Conservation (phyloP, 2,329 filamentous ascomycete species). For the Ceratocystis alfenasii region DNA sequence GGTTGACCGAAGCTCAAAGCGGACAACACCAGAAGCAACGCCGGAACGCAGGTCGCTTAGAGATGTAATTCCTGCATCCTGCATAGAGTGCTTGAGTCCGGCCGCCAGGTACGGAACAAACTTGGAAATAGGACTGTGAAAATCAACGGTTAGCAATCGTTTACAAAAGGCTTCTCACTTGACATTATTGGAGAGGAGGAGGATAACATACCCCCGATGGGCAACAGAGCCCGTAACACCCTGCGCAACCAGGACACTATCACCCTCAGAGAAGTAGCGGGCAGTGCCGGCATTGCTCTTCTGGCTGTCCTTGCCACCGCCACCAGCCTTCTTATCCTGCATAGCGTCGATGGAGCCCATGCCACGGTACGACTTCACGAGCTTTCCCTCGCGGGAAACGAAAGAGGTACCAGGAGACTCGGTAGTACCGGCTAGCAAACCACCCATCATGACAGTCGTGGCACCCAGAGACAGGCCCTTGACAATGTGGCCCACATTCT, state of each 20-base stretch:
- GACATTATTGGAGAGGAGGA: neutral
- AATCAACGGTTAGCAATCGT: slow-evolving; percentile 27
- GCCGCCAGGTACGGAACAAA: slow-evolving; percentile 93
- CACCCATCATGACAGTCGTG: slow-evolving; percentile 98
- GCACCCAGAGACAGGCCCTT: slow-evolving; percentile 93
- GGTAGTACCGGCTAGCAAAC: slow-evolving; percentile 89
- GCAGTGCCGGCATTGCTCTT: slow-evolving; percentile 90
- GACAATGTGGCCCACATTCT: slow-evolving; percentile 98
- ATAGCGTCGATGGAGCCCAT: slow-evolving; percentile 99
- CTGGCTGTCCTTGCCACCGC: slow-evolving; percentile 57
- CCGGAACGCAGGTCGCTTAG: slow-evolving; percentile 62
- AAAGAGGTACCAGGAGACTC: slow-evolving; percentile 96
- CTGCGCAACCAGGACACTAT: slow-evolving; percentile 88
- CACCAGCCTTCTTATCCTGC: slow-evolving; percentile 95
- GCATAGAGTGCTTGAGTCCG: slow-evolving; percentile 92
- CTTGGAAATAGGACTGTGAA: slow-evolving; percentile 66
- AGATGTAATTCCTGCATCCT: slow-evolving; percentile 83
- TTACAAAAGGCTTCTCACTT: neutral
- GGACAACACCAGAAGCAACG: slow-evolving; percentile 61
- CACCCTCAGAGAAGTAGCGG: slow-evolving; percentile 95
- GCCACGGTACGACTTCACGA: slow-evolving; percentile 97
- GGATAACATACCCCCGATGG: slow-evolving; percentile 49
- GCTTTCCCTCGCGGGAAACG: slow-evolving; percentile 88
- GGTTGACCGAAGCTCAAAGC: slow-evolving; percentile 88
- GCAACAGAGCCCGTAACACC: slow-evolving; percentile 82